Conservation (phyloP, 306 rosid genomes). For the Vachellia collinsii region DNA sequence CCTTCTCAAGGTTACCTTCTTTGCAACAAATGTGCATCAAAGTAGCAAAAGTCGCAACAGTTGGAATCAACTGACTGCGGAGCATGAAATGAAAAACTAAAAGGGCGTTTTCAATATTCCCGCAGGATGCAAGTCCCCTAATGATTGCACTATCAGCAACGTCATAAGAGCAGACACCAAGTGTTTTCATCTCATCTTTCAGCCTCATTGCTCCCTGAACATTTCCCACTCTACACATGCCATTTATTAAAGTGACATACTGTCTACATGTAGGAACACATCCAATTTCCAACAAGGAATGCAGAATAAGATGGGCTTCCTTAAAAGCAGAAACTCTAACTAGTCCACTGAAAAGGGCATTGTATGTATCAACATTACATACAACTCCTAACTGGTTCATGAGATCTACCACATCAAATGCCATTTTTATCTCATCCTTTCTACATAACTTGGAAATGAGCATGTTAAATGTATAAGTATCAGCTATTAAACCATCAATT, state of each 20-base stretch:
- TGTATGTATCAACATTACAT: constrained; percentile 52
- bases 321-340: constrained; percentile 51
- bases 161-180: constrained; percentile 52
- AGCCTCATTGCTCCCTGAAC: constrained; percentile 62
- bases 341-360: constrained; percentile 57
- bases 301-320: constrained; percentile 53
- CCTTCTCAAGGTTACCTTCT: constrained; percentile 60
- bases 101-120: constrained; percentile 62
- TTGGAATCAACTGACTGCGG: constrained; percentile 55
- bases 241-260: constrained; percentile 63
- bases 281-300: constrained; percentile 62
- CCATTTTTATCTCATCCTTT: constrained; percentile 51
- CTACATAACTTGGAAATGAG: constrained; percentile 66
- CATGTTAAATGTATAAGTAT: constrained; percentile 60
- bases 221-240: constrained; percentile 77
- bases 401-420: constrained; percentile 53
- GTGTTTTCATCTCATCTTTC: constrained; percentile 63
- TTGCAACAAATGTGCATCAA: constrained; percentile 66
- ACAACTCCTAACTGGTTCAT: constrained; percentile 50
- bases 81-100: constrained; percentile 60
- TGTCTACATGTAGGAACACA: constrained; percentile 59
- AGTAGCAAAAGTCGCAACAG: constrained; percentile 75
- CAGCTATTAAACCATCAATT: constrained; percentile 54
- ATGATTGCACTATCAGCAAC: constrained; percentile 75
- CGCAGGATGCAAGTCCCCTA: constrained; percentile 68